phyloP scores from a whole-genome alignment of 23 red algal species.

The Gracilaria gracilis region DNA sequence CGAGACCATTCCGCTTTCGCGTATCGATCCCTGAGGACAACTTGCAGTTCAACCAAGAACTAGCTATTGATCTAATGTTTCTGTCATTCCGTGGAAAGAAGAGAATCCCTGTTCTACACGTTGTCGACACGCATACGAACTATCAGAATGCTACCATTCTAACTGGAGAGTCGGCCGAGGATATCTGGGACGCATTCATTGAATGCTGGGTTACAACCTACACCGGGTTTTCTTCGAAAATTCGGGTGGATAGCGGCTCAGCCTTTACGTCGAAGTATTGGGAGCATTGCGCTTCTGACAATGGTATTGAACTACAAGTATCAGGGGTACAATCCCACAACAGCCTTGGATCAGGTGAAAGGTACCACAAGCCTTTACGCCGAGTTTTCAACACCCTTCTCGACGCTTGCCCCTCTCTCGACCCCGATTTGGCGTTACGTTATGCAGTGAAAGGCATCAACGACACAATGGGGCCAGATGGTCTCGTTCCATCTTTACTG shows the following conservation, averaged over 20 bases:
- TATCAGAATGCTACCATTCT: conserved; percentile 40
- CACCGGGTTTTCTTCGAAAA: neutral
- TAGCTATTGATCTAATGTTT: conserved; percentile 53
- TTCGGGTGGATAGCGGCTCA: conserved; percentile 39
- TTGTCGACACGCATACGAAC: conserved; percentile 37
- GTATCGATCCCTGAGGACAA: neutral
- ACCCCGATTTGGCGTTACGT: neutral
- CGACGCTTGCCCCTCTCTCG: neutral
- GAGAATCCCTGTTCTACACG: conserved; percentile 23
- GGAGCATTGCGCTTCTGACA: neutral
- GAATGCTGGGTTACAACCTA: conserved; percentile 32
- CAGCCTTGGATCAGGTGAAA: conserved; percentile 20
- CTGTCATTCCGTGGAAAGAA: neutral
- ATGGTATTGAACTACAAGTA: conserved; percentile 33
- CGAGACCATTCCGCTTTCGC: neutral
- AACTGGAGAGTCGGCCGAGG: neutral
- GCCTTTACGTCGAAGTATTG: conserved; percentile 50
- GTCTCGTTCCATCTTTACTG: conserved; percentile 49
- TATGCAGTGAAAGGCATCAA: conserved; percentile 38
- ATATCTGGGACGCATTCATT: conserved; percentile 59
- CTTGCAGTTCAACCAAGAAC: conserved; percentile 31
- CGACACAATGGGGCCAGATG: conserved; percentile 44
- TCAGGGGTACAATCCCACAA: conserved; percentile 35
- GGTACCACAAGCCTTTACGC: conserved; percentile 32
- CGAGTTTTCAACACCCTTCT: neutral